phyloP scores from a whole-genome alignment of 495 filamentous ascomycete species.

The Glonium stellatum region DNA sequence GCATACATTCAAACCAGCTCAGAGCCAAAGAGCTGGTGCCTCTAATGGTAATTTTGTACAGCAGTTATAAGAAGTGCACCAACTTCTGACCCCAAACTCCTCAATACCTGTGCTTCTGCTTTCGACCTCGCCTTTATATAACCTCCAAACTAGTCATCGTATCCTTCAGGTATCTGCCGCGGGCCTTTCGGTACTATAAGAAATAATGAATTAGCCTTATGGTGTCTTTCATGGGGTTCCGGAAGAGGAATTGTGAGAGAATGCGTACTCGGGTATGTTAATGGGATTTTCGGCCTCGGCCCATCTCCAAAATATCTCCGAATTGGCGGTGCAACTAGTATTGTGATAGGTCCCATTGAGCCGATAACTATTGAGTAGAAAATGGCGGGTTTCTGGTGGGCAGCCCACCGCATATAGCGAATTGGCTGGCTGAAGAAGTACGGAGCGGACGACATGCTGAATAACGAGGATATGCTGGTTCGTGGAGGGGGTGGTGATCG shows the following conservation, averaged over 20 bases:
- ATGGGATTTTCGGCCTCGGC: constrained; percentile 61
- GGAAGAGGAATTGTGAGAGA: not conserved
- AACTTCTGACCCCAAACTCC: not conserved
- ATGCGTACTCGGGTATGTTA: constrained; percentile 83
- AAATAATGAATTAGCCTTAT: constrained; percentile 9
- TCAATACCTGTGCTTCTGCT: not conserved
- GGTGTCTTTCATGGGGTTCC: not conserved
- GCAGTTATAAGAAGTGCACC: not conserved
- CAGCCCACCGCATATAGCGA: constrained; percentile 78
- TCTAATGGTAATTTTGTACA: not conserved
- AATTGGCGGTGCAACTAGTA: constrained; percentile 63
- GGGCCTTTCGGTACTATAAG: constrained; percentile 66
- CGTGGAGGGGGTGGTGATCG: not conserved
- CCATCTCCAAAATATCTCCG: constrained; percentile 62
- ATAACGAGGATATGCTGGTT: not conserved
- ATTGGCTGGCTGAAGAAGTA: constrained; percentile 77
- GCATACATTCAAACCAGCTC: not conserved
- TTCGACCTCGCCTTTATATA: not conserved
- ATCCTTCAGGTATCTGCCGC: constrained; percentile 63
- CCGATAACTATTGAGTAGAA: constrained; percentile 79
- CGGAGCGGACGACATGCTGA: constrained; percentile 39
- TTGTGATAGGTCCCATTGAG: constrained; percentile 57
- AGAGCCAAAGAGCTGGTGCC: not conserved
- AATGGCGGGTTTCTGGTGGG: constrained; percentile 76
- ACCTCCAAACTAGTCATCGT: constrained; percentile 52